Percentiles rank a stretch among this genome's conserved stretches.
These are phyloP conservation scores for Xylariales sp. DNA, from an alignment of 2,329 filamentous ascomycete species.

Conservation along the genomic window DNA sequence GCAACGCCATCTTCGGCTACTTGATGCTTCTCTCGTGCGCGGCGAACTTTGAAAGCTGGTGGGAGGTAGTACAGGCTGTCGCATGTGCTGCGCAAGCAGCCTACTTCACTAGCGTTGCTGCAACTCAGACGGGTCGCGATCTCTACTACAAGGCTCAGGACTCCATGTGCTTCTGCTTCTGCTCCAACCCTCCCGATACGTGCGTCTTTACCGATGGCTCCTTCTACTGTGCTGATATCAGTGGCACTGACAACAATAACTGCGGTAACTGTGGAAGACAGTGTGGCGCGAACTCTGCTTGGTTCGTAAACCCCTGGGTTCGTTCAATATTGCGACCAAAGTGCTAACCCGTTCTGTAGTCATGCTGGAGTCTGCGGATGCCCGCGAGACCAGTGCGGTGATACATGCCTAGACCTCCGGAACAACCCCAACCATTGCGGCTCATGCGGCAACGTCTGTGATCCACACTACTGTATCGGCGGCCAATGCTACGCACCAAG, in stretches of 20 bases:
- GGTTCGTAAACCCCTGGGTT: constrained; percentile 4
- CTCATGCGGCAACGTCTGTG: constrained; percentile 12
- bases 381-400: constrained; percentile 10
- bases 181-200: constrained; percentile 1
- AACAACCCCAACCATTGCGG: constrained; percentile 15
- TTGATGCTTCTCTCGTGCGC: neutral
- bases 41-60: neutral
- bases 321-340: too few species aligned
- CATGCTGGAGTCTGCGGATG: constrained; percentile 12
- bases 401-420: constrained; percentile 10
- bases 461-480: constrained; percentile 11
- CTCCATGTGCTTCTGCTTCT: constrained; percentile 2
- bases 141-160: constrained; percentile 3
- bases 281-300: constrained; percentile 10
- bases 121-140: constrained; percentile 1
- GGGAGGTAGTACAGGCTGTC: neutral
- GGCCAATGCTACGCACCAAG: constrained; percentile 9
- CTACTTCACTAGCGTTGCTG: constrained; percentile 1
- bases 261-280: constrained; percentile 12
- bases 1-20: neutral
- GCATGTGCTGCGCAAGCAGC: neutral
- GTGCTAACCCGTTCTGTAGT: too few species aligned
- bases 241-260: constrained; percentile 8
- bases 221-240: constrained; percentile 2
- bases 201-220: constrained; percentile 7